phyloP scores from a whole-genome alignment of 768 basidiomycete genomes.

The Tephrocybe rancida region DNA sequence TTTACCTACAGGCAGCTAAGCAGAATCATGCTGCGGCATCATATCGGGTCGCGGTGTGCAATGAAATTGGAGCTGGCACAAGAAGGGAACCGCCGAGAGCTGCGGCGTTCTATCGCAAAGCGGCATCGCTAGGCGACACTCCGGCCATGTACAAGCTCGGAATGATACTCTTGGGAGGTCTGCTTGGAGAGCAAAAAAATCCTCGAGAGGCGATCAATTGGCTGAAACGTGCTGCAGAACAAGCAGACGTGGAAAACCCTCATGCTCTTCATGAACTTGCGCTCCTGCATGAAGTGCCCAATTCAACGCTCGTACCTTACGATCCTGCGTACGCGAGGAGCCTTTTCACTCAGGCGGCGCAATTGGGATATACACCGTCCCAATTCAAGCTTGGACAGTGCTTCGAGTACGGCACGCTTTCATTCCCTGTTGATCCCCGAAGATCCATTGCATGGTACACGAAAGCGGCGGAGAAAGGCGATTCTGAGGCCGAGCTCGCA shows the following conservation, averaged over 20 bases:
- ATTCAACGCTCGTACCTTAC: conserved; percentile 67
- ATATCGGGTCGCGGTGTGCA: conserved; percentile 97
- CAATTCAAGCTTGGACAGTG: conserved; percentile 96
- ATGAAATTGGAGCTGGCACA: conserved; percentile 97
- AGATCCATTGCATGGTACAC: conserved; percentile 99
- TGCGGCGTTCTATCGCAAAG: conserved; percentile 94
- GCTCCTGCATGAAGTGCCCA: conserved; percentile 74
- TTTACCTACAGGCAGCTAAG: conserved; percentile 96
- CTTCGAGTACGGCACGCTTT: conserved; percentile 89
- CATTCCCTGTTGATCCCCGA: conserved; percentile 90
- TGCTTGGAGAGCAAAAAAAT: conserved; percentile 81
- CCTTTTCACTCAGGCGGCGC: conserved; percentile 87
- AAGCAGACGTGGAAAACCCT: conserved; percentile 98
- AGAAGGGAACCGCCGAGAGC: conserved; percentile 86
- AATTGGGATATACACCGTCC: conserved; percentile 90
- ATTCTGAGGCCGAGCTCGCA: conserved; percentile 93
- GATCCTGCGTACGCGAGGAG: conserved; percentile 85
- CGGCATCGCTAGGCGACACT: conserved; percentile 94
- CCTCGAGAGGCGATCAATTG: conserved; percentile 92
- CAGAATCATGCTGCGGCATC: conserved; percentile 95
- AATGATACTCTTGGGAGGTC: conserved; percentile 91
- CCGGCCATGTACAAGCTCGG: conserved; percentile 99
- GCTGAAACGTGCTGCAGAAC: conserved; percentile 93
- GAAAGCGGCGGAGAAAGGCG: conserved; percentile 95
- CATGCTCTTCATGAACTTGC: conserved; percentile 98